phyloP scores from a whole-genome alignment of 2,329 filamentous ascomycete species.

The Paecilomyces dactylethromorphus region DNA sequence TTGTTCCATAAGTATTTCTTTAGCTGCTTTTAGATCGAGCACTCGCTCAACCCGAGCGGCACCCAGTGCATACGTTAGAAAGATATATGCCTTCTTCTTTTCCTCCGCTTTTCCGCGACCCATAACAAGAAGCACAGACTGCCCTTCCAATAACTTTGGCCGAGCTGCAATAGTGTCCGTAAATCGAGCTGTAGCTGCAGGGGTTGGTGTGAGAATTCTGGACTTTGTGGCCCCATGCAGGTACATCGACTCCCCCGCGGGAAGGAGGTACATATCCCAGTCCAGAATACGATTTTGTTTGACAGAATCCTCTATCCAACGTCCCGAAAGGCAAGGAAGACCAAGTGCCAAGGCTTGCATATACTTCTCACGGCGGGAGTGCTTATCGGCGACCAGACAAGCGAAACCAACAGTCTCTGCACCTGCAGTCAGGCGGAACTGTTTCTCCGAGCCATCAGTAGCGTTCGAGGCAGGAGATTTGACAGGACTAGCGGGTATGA shows the following conservation, averaged over 20 bases:
- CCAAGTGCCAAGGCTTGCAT: constrained; percentile 90
- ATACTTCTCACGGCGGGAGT: constrained; percentile 84
- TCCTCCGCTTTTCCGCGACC: constrained; percentile 57
- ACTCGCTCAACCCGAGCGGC: constrained; percentile 61
- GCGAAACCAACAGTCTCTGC: constrained; percentile 63
- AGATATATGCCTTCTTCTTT: constrained; percentile 66
- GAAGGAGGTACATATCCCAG: constrained; percentile 77
- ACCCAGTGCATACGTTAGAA: constrained; percentile 72
- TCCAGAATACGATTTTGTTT: constrained; percentile 55
- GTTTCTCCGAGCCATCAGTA: constrained; percentile 12
- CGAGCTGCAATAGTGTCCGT: constrained; percentile 52
- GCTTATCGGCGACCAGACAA: constrained; percentile 76
- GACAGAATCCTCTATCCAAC: constrained; percentile 73
- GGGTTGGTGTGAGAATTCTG: constrained; percentile 58
- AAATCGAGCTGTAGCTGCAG: constrained; percentile 52
- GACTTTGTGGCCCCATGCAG: constrained; percentile 73
- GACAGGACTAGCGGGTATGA: constrained; percentile 20
- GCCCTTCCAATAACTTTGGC: constrained; percentile 57
- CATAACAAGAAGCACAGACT: constrained; percentile 67
- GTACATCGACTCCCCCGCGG: constrained; percentile 71
- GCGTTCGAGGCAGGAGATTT: constrained; percentile 15
- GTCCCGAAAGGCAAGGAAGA: constrained; percentile 73
- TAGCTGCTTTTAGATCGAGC: constrained; percentile 59
- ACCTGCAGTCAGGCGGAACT: constrained; percentile 49
- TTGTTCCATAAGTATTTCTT: constrained; percentile 48